phyloP scores from a whole-genome alignment of 441 rosid genomes.

The Lepidium campestre region DNA sequence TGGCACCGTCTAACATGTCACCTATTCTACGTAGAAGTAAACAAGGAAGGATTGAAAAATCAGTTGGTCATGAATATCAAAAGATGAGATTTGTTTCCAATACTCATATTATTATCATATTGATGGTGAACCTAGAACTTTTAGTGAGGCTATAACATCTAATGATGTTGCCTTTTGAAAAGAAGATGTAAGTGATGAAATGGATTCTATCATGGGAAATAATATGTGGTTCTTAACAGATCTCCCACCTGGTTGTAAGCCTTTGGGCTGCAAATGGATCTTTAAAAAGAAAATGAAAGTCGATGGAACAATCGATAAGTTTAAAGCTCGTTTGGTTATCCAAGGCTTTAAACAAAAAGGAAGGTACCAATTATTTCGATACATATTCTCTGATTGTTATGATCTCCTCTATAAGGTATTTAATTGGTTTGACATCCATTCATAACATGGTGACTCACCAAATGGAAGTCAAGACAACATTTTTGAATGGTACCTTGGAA shows the following conservation, averaged over 20 bases:
- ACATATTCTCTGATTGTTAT: background rate
- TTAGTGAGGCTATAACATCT: background rate
- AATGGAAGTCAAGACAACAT: constrained; percentile 7
- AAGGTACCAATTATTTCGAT: background rate
- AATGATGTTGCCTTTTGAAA: background rate
- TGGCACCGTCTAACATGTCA: background rate
- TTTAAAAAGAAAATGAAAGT: background rate
- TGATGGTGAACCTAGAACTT: background rate
- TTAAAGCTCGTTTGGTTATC: background rate
- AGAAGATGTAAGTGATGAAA: background rate
- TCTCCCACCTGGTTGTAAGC: background rate
- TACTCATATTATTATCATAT: background rate
- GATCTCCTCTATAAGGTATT: background rate
- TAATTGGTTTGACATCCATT: background rate
- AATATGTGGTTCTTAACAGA: background rate
- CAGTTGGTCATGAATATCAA: background rate
- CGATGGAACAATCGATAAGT: background rate
- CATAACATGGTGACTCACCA: background rate
- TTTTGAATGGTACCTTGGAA: background rate
- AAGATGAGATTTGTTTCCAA: background rate
- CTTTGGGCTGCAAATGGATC: background rate
- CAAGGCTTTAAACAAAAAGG: background rate
- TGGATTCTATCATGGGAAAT: background rate
- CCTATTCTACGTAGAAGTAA: background rate
- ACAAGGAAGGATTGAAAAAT: background rate